phyloP scores from a whole-genome alignment of 306 rosid genomes.

The Gastrolobium villosum region DNA sequence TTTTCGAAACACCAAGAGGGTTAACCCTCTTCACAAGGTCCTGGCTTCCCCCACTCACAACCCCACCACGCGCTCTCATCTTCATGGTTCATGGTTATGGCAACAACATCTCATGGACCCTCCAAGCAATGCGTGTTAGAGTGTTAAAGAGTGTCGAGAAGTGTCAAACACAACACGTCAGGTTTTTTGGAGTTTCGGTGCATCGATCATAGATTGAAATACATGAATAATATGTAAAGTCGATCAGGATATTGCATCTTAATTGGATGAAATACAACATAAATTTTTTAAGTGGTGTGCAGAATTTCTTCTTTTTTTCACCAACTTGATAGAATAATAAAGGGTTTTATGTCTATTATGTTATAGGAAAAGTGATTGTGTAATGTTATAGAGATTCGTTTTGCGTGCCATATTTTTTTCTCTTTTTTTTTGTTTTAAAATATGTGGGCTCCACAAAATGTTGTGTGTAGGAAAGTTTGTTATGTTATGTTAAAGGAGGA shows the following conservation, averaged over 20 bases:
- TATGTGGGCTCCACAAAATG: too few relatives aligned
- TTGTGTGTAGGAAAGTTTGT: too few relatives aligned
- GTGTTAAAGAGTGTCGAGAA: too few relatives aligned
- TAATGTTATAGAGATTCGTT: too few relatives aligned
- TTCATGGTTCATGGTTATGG: slow-evolving; percentile 97
- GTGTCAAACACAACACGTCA: too few relatives aligned
- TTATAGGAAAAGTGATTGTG: too few relatives aligned
- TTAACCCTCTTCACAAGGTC: slow-evolving; percentile 80
- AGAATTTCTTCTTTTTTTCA: background rate
- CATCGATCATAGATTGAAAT: background rate
- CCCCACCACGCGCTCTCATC: slow-evolving; percentile 68
- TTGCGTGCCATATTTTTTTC: too few relatives aligned
- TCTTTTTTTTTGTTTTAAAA: too few relatives aligned
- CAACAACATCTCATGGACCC: slow-evolving; percentile 92
- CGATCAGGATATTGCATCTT: background rate
- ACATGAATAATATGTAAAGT: background rate
- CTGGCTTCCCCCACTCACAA: slow-evolving; percentile 69
- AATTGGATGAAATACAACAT: slow-evolving; percentile 6
- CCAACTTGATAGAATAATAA: slow-evolving; percentile 20
- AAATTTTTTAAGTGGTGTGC: background rate
- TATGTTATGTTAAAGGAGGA: too few relatives aligned
- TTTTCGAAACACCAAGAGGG: slow-evolving; percentile 68
- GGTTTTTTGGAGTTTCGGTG: too few relatives aligned
- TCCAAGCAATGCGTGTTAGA: slow-evolving; percentile 51
- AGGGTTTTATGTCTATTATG: too few relatives aligned